Conservation (phyloP, 139 green algal species). For the Closterium sp. region DNA sequence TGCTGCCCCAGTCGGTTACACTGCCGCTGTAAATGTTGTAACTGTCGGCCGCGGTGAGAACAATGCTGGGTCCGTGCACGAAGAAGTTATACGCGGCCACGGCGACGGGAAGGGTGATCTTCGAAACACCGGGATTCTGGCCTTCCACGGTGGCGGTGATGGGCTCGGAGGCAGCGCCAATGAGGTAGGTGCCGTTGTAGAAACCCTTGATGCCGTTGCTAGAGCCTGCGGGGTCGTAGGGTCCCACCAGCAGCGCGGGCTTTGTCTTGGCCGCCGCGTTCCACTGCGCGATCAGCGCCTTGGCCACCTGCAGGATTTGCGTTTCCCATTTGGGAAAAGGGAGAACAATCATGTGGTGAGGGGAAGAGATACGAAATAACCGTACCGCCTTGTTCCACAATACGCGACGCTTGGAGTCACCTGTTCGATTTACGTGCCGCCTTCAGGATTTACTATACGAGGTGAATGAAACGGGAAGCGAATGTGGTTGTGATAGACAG, state of each 20-base stretch:
- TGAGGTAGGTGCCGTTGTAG: background rate
- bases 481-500: no score
- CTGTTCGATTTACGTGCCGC: no score
- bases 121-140: background rate
- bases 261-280: background rate
- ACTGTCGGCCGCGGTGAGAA: background rate
- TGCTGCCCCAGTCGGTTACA: background rate
- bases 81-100: background rate
- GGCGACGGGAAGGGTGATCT: background rate
- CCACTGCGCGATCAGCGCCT: background rate
- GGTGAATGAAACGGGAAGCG: no score
- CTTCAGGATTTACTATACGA: no score
- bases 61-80: background rate
- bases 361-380: no score
- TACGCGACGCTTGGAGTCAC: no score
- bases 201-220: background rate
- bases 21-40: background rate
- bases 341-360: no score
- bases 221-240: background rate
- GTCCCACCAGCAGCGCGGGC: background rate
- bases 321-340: no score
- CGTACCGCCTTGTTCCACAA: no score
- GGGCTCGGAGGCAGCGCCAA: background rate
- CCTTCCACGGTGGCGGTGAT: background rate
- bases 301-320: background rate